These are phyloP conservation scores for Dryas alaskensis DNA, from an alignment of 306 rosid genomes.

Conservation along the genomic window DNA sequence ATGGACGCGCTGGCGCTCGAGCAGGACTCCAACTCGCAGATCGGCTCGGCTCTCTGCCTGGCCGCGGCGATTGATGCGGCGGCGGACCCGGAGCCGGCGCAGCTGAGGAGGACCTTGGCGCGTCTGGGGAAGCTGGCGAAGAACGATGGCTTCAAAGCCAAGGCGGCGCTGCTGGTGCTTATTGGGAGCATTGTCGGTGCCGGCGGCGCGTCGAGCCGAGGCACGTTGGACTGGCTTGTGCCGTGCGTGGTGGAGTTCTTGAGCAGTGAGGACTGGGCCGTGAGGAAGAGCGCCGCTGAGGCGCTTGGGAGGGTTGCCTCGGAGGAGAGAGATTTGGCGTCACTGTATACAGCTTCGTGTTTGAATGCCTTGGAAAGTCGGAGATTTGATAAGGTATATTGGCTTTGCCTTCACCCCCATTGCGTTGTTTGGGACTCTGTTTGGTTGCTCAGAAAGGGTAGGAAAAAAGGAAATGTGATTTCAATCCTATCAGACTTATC, in stretches of 20 bases:
- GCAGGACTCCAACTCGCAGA: slow-evolving; percentile 83
- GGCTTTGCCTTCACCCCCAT: background rate
- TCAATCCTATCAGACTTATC: background rate
- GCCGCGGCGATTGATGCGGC: slow-evolving; percentile 86
- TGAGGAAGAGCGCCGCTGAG: slow-evolving; percentile 88
- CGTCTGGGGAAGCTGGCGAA: slow-evolving; percentile 73
- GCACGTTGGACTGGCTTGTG: slow-evolving; percentile 72
- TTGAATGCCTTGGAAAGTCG: slow-evolving; percentile 75
- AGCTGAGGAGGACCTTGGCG: slow-evolving; percentile 56
- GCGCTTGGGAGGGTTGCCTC: slow-evolving; percentile 71
- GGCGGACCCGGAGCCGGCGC: slow-evolving; percentile 60
- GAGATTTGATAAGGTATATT: slow-evolving; percentile 81
- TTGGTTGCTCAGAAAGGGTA: slow-evolving; percentile 19
- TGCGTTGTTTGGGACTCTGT: background rate
- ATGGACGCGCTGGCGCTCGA: slow-evolving; percentile 71
- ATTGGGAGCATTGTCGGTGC: slow-evolving; percentile 64
- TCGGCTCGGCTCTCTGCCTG: slow-evolving; percentile 90
- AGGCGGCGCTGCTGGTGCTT: slow-evolving; percentile 69
- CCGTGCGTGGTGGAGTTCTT: slow-evolving; percentile 72
- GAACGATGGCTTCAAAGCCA: slow-evolving; percentile 74
- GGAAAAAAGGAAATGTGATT: slow-evolving; percentile 1
- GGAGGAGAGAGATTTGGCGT: slow-evolving; percentile 58
- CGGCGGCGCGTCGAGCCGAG: slow-evolving; percentile 72
- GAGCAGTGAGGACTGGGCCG: slow-evolving; percentile 81
- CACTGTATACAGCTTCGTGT: slow-evolving; percentile 53